Evolutionary conservation across 1,284 basidiomycete species (phyloP).

Genomic region (Irpex sp.): DNA sequence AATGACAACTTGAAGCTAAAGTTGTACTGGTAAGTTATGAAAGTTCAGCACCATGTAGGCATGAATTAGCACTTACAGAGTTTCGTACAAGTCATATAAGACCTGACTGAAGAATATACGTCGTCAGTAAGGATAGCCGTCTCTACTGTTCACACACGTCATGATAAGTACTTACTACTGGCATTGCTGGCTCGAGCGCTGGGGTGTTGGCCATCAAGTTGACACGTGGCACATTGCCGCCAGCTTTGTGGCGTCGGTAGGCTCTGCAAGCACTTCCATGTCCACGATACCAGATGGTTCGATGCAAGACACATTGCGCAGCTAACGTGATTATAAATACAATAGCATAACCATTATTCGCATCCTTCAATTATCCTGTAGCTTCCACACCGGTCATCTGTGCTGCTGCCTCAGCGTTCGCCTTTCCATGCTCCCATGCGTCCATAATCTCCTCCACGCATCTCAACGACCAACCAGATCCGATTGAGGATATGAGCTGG

Average conservation of each 20-base stretch:
- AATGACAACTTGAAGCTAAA: no score
- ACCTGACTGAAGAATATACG: no score
- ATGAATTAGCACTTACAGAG: no score
- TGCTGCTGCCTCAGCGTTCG: not conserved
- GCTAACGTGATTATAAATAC: no score
- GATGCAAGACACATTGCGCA: no score
- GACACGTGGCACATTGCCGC: not conserved
- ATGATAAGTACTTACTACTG: not conserved
- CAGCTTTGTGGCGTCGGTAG: no score
- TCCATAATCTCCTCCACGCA: conserved; percentile 61
- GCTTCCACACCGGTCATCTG: not conserved
- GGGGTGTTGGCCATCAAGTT: not conserved
- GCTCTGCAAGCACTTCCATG: not conserved
- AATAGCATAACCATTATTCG: no score
- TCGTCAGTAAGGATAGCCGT: no score
- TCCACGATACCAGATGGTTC: not conserved
- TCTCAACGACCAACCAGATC: conserved; percentile 63
- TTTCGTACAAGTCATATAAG: no score
- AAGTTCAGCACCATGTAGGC: no score
- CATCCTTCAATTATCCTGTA: not conserved
- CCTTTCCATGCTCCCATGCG: conserved; percentile 37
- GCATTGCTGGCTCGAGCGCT: not conserved
- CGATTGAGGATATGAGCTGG: conserved; percentile 61
- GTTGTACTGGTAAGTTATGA: no score
- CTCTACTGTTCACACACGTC: not conserved